phyloP scores from a whole-genome alignment of 1,284 basidiomycete genomes.

The Schizophyllum amplum region DNA sequence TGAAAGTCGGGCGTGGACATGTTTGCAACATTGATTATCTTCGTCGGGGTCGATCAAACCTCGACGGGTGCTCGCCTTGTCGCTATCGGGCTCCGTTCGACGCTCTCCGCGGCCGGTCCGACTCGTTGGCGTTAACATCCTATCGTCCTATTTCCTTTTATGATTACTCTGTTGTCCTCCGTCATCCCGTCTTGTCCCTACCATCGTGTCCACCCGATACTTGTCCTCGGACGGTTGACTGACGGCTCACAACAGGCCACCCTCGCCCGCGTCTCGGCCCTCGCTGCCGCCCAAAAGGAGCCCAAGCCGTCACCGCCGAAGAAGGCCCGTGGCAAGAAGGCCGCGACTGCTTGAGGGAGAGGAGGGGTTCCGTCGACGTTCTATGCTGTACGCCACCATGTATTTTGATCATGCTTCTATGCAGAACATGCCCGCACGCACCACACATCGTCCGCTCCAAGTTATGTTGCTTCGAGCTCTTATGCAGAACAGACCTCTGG shows the following conservation, averaged over 20 bases:
- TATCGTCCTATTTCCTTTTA: conserved; percentile 12
- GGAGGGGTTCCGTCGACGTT: background rate
- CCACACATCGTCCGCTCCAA: background rate
- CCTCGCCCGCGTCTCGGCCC: conserved; percentile 75
- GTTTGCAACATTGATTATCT: conserved; percentile 65
- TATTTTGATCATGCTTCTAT: background rate
- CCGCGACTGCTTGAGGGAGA: conserved; percentile 7
- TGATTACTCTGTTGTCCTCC: conserved; percentile 13
- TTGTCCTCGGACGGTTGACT: background rate
- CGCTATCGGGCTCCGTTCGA: conserved; percentile 68
- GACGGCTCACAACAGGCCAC: conserved; percentile 45
- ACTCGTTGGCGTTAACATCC: conserved; percentile 65
- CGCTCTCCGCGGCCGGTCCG: conserved; percentile 50
- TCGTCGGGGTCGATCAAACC: conserved; percentile 53
- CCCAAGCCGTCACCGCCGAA: conserved; percentile 63
- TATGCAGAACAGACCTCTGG: background rate
- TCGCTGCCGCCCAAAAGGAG: conserved; percentile 64
- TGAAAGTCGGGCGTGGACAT: conserved; percentile 83
- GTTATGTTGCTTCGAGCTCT: no score
- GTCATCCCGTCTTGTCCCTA: conserved; percentile 13
- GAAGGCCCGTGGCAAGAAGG: conserved; percentile 76
- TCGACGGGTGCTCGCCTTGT: conserved; percentile 49
- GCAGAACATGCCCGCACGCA: background rate
- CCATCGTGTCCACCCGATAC: conserved; percentile 22
- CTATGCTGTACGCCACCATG: background rate